Base-by-base conservation (phyloP, 495 filamentous ascomycete species). In the Podospora didyma region DNA sequence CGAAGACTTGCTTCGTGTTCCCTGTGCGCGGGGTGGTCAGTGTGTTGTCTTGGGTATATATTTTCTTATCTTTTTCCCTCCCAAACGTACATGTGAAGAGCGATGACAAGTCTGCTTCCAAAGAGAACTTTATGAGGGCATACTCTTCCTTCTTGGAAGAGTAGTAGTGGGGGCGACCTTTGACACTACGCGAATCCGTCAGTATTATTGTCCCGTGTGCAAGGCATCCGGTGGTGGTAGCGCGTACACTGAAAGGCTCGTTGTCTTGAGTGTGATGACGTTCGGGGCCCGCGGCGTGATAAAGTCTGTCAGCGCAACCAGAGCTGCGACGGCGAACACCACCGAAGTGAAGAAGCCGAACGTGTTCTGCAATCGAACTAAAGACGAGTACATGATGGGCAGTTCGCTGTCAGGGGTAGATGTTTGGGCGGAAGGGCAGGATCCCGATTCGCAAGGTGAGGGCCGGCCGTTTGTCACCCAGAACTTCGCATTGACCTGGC, bases 1-100 rank as follows among this genome's bases (percentile, higher is more conserved):
- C 84, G 75, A 97, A 99, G 63, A 97, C 73, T 73, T 97, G 91
- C 73, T 99, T 99, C n/a, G 94, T 99, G 78, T 99, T 99, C 95
- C 95, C 26, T 31, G 26, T 31, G 26, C 9, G 26, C 26, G 4
- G 26, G 9, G 3, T n/a, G n/a, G n/a, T n/a, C n/a, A n/a, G n/a
- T 31, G 26, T 31, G n/a, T 9, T 31, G 26, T 31, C 26, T 31
- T 31, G 26, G 26, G 26, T 9, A 31, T 3, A 31, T 31, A 9
- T 3, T 4, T 31, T 3, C n/a, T n/a, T 3, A 31, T 31, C 4
- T 3, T 31, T 9, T 31, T 9, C 26, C 26, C 4, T 9, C 26
- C 3, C 3, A 3, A 31, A 31, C 26, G 26, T 31, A 31, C 26
- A 99, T 73, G 88, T 96, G 85, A 96, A 97, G 65, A 99, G 86